These are phyloP conservation scores for Vitis rupestris DNA, from an alignment of 164 flowering plant species.

Conservation along the genomic window DNA sequence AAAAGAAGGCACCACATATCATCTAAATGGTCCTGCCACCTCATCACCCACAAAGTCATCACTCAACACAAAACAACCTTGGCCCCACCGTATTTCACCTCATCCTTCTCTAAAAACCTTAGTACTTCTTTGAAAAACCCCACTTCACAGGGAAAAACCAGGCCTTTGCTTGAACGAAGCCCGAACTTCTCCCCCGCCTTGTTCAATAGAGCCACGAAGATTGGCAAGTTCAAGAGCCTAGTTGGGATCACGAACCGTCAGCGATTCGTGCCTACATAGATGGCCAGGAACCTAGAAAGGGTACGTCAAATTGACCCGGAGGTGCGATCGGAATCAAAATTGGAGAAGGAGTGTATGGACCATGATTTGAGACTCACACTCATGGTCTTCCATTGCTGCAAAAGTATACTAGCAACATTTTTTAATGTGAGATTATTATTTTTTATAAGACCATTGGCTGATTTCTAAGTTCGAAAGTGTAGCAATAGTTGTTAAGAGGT, in stretches of 20 bases:
- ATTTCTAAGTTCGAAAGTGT: conserved; percentile 37
- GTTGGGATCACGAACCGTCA: conserved; percentile 39
- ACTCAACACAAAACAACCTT: conserved; percentile 6
- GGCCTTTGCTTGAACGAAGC: conserved; percentile 26
- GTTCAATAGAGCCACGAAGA: conserved; percentile 27
- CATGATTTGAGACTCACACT: too few relatives aligned
- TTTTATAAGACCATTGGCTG: conserved; percentile 35
- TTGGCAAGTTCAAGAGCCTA: conserved; percentile 32
- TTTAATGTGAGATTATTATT: conserved; percentile 19
- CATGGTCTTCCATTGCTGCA: conserved; percentile 3
- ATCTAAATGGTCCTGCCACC: too few relatives aligned
- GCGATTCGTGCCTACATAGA: conserved; percentile 49
- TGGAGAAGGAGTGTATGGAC: too few relatives aligned
- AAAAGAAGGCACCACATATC: too few relatives aligned
- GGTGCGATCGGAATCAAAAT: too few relatives aligned
- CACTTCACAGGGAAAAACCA: conserved; percentile 37
- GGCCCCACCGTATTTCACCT: conserved; percentile 15
- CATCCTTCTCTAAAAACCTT: conserved; percentile 27
- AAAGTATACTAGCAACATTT: conserved; percentile 26
- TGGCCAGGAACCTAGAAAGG: too few relatives aligned
- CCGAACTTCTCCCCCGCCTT: conserved; percentile 42
- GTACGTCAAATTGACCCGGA: accelerated
- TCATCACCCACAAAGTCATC: conserved; percentile 25
- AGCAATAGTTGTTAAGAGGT: conserved; percentile 42
- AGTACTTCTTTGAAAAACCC: conserved; percentile 30